Evolutionary conservation across 1,284 basidiomycete genomes (phyloP).

Genomic region (Gomphus bonarii): DNA sequence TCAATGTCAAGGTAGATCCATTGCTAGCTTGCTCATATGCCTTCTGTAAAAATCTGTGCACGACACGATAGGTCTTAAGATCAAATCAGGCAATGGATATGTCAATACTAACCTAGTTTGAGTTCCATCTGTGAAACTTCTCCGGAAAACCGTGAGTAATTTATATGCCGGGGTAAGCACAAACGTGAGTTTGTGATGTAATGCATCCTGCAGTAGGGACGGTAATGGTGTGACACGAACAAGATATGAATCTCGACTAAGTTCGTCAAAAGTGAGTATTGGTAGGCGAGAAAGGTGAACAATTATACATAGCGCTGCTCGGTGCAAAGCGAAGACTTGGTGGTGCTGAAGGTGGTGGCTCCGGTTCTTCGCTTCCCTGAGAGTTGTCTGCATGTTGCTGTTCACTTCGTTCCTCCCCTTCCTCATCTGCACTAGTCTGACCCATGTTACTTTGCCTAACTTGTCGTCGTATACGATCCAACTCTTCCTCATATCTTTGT

Average conservation of each 20-base stretch:
- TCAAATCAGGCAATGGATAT: background rate
- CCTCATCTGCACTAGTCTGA: background rate
- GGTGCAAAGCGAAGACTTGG: background rate
- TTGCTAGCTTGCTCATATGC: conserved; percentile 9
- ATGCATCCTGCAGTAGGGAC: background rate
- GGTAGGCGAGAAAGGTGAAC: background rate
- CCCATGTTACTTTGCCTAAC: background rate
- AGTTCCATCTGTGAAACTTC: conserved; percentile 6
- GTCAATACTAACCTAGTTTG: conserved; percentile 4
- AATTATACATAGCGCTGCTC: conserved; percentile 4
- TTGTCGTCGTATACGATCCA: background rate
- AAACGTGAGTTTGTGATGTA: conserved; percentile 8
- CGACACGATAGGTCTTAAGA: background rate
- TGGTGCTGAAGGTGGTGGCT: background rate
- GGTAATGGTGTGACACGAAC: conserved; percentile 6
- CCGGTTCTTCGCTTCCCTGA: background rate
- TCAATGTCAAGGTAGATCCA: conserved; percentile 7
- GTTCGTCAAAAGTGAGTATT: background rate
- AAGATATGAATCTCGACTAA: conserved; percentile 3
- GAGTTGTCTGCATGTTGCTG: background rate
- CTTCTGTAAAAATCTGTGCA: conserved; percentile 3
- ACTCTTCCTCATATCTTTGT: conserved; percentile 18
- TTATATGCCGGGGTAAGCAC: conserved; percentile 6
- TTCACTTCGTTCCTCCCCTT: background rate
- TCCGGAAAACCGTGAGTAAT: conserved; percentile 1